Evolutionary conservation across 2,329 filamentous ascomycete genomes (phyloP).

Genomic region (Sporothrix sp.): DNA sequence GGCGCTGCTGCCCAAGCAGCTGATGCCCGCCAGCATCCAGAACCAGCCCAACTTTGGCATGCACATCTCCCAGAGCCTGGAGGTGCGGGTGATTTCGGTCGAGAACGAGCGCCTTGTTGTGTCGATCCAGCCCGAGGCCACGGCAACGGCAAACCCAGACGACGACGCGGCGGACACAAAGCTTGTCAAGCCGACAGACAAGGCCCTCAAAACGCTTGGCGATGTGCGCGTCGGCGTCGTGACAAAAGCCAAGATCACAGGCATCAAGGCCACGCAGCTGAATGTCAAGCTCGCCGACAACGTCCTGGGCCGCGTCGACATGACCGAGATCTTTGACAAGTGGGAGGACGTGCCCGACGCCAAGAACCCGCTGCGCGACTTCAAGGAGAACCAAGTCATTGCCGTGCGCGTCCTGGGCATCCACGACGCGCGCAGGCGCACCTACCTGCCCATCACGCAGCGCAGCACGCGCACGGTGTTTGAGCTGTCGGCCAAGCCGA

Average conservation of each 20-base stretch:
- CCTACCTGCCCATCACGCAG: slow-evolving; percentile 86
- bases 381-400: slow-evolving; percentile 61
- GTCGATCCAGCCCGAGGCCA: slow-evolving; percentile 36
- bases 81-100: slow-evolving; percentile 60
- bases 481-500: slow-evolving; percentile 75
- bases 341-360: slow-evolving; percentile 80
- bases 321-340: slow-evolving; percentile 79
- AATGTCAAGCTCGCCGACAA: slow-evolving; percentile 85
- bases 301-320: slow-evolving; percentile 83
- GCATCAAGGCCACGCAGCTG: slow-evolving; percentile 81
- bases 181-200: slow-evolving; percentile 46
- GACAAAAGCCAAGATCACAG: slow-evolving; percentile 68
- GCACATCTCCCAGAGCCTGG: slow-evolving; percentile 64
- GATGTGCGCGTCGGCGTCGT: slow-evolving; percentile 66
- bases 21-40: slow-evolving; percentile 61
- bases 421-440: slow-evolving; percentile 82
- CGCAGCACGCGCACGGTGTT: slow-evolving; percentile 72
- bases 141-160: slow-evolving; percentile 24
- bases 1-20: slow-evolving; percentile 69
- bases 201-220: slow-evolving; percentile 51
- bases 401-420: slow-evolving; percentile 72
- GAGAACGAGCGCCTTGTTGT: slow-evolving; percentile 62
- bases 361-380: slow-evolving; percentile 68
- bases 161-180: neutral
- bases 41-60: slow-evolving; percentile 65